phyloP scores from a whole-genome alignment of 495 filamentous ascomycete genomes.

The Acidomyces sp. region DNA sequence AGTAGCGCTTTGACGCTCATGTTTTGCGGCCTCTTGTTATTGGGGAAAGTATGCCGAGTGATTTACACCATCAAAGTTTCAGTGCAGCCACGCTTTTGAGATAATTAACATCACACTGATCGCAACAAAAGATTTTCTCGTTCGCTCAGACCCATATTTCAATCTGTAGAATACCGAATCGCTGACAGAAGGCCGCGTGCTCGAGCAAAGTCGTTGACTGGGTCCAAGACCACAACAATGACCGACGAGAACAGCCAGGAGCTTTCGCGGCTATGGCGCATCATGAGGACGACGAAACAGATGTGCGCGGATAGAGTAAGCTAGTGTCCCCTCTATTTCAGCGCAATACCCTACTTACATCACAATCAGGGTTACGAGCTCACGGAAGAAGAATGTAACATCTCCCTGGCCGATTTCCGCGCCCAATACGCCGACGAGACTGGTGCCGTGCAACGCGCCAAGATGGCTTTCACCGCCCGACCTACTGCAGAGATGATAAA shows the following conservation, averaged over 20 bases:
- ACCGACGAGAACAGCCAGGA: slow-evolving; percentile 12
- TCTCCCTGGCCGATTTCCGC: slow-evolving; percentile 65
- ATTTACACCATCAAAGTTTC: too few species aligned
- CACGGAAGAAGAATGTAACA: slow-evolving; percentile 72
- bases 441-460: slow-evolving; percentile 62
- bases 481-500: slow-evolving; percentile 71
- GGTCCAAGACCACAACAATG: too few species aligned
- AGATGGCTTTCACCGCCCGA: slow-evolving; percentile 73
- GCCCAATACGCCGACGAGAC: slow-evolving; percentile 49
- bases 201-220: too few species aligned
- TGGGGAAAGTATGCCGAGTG: too few species aligned
- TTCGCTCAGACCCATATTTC: too few species aligned
- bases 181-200: too few species aligned
- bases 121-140: too few species aligned
- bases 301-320: slow-evolving; percentile 30
- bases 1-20: slow-evolving; percentile 1
- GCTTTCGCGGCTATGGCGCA: slow-evolving; percentile 22
- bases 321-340: neutral
- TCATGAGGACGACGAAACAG: slow-evolving; percentile 25
- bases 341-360: slow-evolving; percentile 12
- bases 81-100: too few species aligned
- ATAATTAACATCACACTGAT: too few species aligned
- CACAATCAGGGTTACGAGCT: slow-evolving; percentile 75
- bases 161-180: too few species aligned
- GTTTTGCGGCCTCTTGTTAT: too few species aligned